Base-by-base conservation (phyloP, 768 basidiomycete species). In the Lactarius trivialis region DNA sequence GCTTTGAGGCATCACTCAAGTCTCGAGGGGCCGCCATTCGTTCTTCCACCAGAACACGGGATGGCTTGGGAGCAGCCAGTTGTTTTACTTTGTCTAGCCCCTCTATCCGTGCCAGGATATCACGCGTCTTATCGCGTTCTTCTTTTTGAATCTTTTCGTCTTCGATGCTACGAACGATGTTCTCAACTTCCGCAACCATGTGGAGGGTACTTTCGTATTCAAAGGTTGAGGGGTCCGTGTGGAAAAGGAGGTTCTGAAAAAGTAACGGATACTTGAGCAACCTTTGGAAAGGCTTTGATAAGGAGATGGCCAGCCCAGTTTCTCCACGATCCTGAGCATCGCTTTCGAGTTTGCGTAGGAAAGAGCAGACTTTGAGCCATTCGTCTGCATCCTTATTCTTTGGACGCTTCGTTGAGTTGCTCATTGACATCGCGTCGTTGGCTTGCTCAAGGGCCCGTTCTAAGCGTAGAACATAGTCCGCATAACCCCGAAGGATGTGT, bases 141-240 rank as follows among this genome's bases (percentile, higher is more conserved):
- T 98, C 96, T 74, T 93, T 92, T 72, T 91, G 89, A 59, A 93
- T 90, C 79, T 98, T 98, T 78, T 99, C 94, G 69, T 98, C 96
- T 73, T 99, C 96, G 60, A 99, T 98, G 64, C 90, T 91, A 50
- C 96, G 82, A 53, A 99, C 96, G 69, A 98, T 96, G 21, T 82
- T 86, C 76, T 99, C 97, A 7, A 99, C 91, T 73, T 98, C 94
- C 21, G 93, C 92, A 1, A 98, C 94, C 91, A 98, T 96, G 71
- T 89, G 88, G 45, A 96, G 77, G 14, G 95, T 97, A 70, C 88
- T 89, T 73, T 99, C 97, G 71, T 97, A 99, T 75, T 99, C 97
- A 69, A 89, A 94, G 4, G 95, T 93, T 65, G 92, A 94, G 2
- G 97, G 94, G 69, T 99, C 97, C 19, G 96, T 97, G 75, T 94